These are phyloP conservation scores for Senna tora DNA, from an alignment of 306 rosid species.

Conservation along the genomic window DNA sequence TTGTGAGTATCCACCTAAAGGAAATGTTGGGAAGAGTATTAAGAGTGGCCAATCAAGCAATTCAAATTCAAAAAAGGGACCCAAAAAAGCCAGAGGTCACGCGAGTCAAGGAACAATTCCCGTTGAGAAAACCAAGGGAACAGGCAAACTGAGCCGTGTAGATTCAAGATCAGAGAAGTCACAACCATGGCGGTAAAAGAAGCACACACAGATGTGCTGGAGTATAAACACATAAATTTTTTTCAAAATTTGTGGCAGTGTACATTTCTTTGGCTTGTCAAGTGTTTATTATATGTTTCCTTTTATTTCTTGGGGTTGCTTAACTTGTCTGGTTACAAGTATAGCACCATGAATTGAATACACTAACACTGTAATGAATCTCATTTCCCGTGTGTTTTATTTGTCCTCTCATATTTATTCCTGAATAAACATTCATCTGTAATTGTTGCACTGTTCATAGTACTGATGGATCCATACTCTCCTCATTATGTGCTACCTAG, in stretches of 20 bases:
- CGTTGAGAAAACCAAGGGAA: slow-evolving; percentile 31
- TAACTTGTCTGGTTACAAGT: slow-evolving; percentile 37
- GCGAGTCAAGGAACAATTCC: neutral
- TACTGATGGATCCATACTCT: neutral
- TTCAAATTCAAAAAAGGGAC: slow-evolving; percentile 20
- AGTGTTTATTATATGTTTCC: slow-evolving; percentile 41
- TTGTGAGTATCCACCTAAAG: slow-evolving; percentile 13
- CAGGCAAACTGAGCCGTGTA: slow-evolving; percentile 54
- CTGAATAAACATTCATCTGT: slow-evolving; percentile 9
- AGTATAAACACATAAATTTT: slow-evolving; percentile 38
- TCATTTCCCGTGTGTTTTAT: slow-evolving; percentile 32
- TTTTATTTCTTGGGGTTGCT: slow-evolving; percentile 31
- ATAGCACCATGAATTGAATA: slow-evolving; percentile 36
- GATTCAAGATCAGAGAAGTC: slow-evolving; percentile 55
- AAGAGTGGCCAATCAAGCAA: slow-evolving; percentile 24
- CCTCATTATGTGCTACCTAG: neutral
- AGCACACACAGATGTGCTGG: slow-evolving; percentile 24
- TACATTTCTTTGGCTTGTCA: slow-evolving; percentile 46
- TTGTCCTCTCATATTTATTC: slow-evolving; percentile 36
- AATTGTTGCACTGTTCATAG: neutral
- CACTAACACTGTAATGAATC: slow-evolving; percentile 36
- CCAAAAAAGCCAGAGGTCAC: neutral
- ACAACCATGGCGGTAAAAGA: slow-evolving; percentile 64
- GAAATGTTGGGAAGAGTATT: slow-evolving; percentile 12
- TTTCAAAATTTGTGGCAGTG: slow-evolving; percentile 28